Base-by-base conservation (phyloP, 352 stramenopile species). In the Thraustochytrium striatum region DNA sequence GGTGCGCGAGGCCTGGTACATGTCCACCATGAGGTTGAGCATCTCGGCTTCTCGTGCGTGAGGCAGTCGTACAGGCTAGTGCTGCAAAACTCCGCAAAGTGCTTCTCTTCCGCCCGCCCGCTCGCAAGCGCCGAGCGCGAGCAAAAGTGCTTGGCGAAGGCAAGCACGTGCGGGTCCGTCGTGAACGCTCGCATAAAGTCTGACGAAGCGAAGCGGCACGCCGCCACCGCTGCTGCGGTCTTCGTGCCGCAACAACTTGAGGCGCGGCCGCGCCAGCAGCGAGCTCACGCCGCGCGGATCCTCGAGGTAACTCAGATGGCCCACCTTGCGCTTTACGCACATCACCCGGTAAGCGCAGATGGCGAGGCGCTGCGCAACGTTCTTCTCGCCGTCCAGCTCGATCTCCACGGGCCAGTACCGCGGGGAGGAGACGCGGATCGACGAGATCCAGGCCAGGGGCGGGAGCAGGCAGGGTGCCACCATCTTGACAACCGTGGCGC, bases 311-410 rank as follows among this genome's bases (percentile, higher is more conserved):
- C 43, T 62, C 13, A 81, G 72, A n/a, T 79, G 59, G 35, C 72
- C 72, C 35, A 69, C 65, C 61, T 81, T 81, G 59, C 72, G 58
- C 53, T 81, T 78, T 13, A 81, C 72, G 65, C 44, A 81, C 9
- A 81, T 41, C 3, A 75, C 65, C n/a, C 65, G 65, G 65, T 75
- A 75, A 25, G 65, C 41, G 25, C 65, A 68, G 36, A 75, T 36
- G 35, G 65, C 65, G 5, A 75, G 35, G 13, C 36, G 25, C 35
- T 75, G 65, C 16, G 65, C 65, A 35, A 75, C 65, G 2, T 75
- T 75, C 35, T 75, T 21, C 2, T 75, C 41, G 21, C 65, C 65
- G 39, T 75, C 65, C 8, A 75, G 65, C 21, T 25, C 44, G 25
- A 75, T 75, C 1, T 75, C 47, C 43, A 75, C 68, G 65, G 65